phyloP scores from a whole-genome alignment of 1,139 yeast species.

The Blastobotrys capitulatus region DNA sequence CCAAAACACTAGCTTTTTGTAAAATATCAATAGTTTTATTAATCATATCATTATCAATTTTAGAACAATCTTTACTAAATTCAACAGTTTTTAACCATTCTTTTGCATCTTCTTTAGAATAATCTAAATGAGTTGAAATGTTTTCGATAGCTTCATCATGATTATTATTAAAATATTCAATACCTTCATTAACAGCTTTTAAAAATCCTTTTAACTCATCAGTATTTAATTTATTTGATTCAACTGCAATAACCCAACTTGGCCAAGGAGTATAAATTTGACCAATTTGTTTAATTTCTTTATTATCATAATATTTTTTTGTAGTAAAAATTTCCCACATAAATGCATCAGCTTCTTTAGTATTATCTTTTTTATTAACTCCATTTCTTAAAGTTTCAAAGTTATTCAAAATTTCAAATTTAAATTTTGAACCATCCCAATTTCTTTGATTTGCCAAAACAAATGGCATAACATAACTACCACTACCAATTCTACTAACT shows the following conservation, averaged over 20 bases:
- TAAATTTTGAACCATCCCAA: slow-evolving; percentile 37
- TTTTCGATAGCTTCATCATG: slow-evolving; percentile 61
- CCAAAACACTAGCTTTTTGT: slow-evolving; percentile 52
- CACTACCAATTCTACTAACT: slow-evolving; percentile 85
- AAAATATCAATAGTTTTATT: slow-evolving; percentile 56
- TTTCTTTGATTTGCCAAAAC: slow-evolving; percentile 62
- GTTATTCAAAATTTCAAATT: slow-evolving; percentile 55
- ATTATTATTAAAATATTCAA: slow-evolving; percentile 54
- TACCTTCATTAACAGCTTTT: slow-evolving; percentile 58
- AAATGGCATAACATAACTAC: slow-evolving; percentile 86
- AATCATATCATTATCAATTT: slow-evolving; percentile 47
- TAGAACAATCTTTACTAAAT: slow-evolving; percentile 48
- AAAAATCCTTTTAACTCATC: slow-evolving; percentile 40
- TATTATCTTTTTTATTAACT: slow-evolving; percentile 48
- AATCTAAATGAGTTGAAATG: slow-evolving; percentile 66
- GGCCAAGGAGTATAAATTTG: slow-evolving; percentile 96
- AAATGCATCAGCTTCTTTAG: slow-evolving; percentile 64
- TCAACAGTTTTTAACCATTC: slow-evolving; percentile 76
- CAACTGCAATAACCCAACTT: slow-evolving; percentile 75
- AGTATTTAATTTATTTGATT: slow-evolving; percentile 34
- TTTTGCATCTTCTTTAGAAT: slow-evolving; percentile 66
- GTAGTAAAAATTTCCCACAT: slow-evolving; percentile 96
- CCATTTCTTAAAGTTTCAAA: slow-evolving; percentile 74
- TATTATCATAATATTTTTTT: slow-evolving; percentile 72
- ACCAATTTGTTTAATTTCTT: slow-evolving; percentile 77